phyloP scores from a whole-genome alignment of 164 flowering plant species.

The Chimonanthus praecox region DNA sequence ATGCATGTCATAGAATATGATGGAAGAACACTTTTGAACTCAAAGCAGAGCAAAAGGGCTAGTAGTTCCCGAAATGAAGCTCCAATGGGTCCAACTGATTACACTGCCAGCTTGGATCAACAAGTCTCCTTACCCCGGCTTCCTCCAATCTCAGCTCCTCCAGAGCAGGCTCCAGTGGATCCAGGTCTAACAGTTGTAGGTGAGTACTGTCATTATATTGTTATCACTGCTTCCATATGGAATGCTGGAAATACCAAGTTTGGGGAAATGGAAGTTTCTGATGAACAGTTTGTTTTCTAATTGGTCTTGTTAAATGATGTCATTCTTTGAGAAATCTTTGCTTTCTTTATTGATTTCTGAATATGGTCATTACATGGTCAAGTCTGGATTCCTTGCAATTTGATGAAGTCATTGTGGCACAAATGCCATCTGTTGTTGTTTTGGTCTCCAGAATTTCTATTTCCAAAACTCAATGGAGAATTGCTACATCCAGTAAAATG shows the following conservation, averaged over 20 bases:
- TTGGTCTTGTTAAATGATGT: no score
- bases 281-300: no score
- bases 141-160: conserved; percentile 45
- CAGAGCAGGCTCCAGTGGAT: conserved; percentile 40
- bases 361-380: no score
- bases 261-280: neutral
- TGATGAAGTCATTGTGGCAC: no score
- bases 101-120: conserved; percentile 41
- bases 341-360: no score
- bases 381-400: no score
- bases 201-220: conserved; percentile 16
- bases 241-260: neutral
- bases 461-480: no score
- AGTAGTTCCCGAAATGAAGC: conserved; percentile 31
- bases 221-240: neutral
- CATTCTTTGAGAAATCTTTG: no score
- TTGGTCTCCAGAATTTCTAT: no score
- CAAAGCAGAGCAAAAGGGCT: conserved; percentile 32
- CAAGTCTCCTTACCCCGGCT: conserved; percentile 42
- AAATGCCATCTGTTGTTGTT: no score
- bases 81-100: conserved; percentile 27
- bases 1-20: conserved; percentile 90
- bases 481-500: no score
- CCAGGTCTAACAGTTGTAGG: conserved; percentile 48
- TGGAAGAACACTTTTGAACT: conserved; percentile 60